Percentiles rank a stretch among this genome's conserved stretches.
These are phyloP conservation scores for Lycium ferocissimum DNA, from an alignment of 257 asterid genomes.

Conservation along the genomic window DNA sequence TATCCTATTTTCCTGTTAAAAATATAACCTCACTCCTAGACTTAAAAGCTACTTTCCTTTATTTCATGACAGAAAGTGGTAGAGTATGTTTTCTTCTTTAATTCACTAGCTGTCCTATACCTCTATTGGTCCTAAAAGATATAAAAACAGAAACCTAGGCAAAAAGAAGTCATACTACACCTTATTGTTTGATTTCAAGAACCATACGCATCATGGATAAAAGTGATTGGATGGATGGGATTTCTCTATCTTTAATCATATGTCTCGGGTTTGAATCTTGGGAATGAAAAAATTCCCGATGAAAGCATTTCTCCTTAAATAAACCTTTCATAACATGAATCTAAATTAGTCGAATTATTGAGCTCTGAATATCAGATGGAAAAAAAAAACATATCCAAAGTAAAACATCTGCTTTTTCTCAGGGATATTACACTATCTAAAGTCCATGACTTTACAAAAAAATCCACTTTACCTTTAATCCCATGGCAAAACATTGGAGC, in stretches of 20 bases:
- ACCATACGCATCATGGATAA: not conserved
- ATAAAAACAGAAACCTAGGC: not conserved
- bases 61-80: constrained; percentile 13
- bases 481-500: not conserved
- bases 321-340: not conserved
- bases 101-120: not conserved
- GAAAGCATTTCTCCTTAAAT: not conserved
- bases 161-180: not conserved
- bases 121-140: not conserved
- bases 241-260: not conserved
- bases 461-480: not conserved
- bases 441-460: not conserved
- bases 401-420: not conserved
- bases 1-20: not conserved
- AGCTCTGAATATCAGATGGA: not conserved
- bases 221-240: not conserved
- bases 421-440: not conserved
- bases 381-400: not conserved
- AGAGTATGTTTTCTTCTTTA: not conserved
- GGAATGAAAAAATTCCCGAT: not conserved
- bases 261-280: not conserved
- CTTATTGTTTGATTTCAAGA: not conserved
- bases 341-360: not conserved
- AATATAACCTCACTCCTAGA: not conserved
- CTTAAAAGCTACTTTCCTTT: not conserved